Conservation (phyloP, 1,284 basidiomycete species). For the Ustilago bromivora region DNA sequence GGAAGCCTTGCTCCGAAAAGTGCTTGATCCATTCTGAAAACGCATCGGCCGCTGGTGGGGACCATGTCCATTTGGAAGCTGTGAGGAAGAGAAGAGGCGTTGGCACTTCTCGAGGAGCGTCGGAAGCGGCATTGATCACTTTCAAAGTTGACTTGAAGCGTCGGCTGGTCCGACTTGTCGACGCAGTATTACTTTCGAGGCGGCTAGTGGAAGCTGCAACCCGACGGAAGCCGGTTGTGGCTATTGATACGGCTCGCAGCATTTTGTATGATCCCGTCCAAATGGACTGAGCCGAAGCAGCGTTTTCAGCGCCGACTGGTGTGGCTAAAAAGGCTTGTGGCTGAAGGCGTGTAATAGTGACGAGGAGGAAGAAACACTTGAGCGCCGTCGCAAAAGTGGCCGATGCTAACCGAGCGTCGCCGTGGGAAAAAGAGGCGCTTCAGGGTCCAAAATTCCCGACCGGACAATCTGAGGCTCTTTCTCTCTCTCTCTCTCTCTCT, state of each 20-base stretch:
- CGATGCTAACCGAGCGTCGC: slow-evolving; percentile 2
- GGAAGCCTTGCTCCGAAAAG: slow-evolving; percentile 48
- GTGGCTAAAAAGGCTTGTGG: not conserved
- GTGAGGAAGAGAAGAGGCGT: slow-evolving; percentile 64
- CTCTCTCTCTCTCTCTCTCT: not conserved
- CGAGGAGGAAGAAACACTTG: not conserved
- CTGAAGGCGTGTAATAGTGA: not conserved
- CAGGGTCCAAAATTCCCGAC: slow-evolving; percentile 9
- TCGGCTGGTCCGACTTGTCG: slow-evolving; percentile 8
- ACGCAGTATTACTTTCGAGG: not conserved
- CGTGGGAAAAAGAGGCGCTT: not conserved
- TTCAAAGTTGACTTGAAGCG: slow-evolving; percentile 37
- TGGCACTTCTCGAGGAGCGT: slow-evolving; percentile 56
- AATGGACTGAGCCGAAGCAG: not conserved
- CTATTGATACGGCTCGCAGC: slow-evolving; percentile 23
- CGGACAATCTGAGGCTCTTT: not conserved
- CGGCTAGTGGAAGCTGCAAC: not conserved
- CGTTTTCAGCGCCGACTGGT: not conserved
- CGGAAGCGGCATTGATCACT: slow-evolving; percentile 20
- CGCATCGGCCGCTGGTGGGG: slow-evolving; percentile 24
- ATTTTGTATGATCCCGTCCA: slow-evolving; percentile 8
- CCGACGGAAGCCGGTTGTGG: slow-evolving; percentile 15
- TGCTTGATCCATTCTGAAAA: slow-evolving; percentile 35
- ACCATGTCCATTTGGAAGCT: slow-evolving; percentile 54
- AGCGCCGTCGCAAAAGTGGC: slow-evolving; percentile 5